phyloP scores from a whole-genome alignment of 2,329 filamentous ascomycete species.

The Exophiala bonariae region DNA sequence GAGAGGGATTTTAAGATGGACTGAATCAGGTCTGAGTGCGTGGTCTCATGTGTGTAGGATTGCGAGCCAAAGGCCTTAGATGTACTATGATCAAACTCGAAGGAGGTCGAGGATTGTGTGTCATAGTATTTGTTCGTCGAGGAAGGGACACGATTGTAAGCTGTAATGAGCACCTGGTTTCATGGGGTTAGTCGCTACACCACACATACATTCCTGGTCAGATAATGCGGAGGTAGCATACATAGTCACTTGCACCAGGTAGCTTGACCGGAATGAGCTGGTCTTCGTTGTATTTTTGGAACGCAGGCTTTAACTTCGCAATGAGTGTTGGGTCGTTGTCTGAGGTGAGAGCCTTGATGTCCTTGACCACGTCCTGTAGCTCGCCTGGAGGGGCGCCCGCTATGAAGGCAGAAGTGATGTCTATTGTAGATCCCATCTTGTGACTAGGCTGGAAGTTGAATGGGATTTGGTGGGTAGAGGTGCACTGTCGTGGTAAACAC shows the following conservation, averaged over 20 bases:
- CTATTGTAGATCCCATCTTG: slow-evolving; percentile 49
- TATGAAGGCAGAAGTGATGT: slow-evolving; percentile 79
- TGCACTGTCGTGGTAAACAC: too few relatives aligned
- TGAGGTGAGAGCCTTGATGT: slow-evolving; percentile 83
- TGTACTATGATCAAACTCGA: slow-evolving; percentile 80
- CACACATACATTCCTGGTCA: too few relatives aligned
- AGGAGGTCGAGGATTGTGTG: slow-evolving; percentile 81
- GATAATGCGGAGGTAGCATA: slow-evolving; percentile 38
- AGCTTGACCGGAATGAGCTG: slow-evolving; percentile 89
- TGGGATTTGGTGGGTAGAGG: neutral
- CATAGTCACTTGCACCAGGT: slow-evolving; percentile 78
- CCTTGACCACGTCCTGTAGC: slow-evolving; percentile 80
- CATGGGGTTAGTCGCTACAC: neutral
- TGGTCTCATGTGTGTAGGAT: slow-evolving; percentile 74
- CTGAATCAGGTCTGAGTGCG: slow-evolving; percentile 71
- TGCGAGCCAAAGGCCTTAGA: slow-evolving; percentile 84
- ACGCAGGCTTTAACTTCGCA: slow-evolving; percentile 74
- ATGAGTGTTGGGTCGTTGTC: slow-evolving; percentile 65
- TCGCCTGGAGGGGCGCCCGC: slow-evolving; percentile 94
- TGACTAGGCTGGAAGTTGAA: neutral
- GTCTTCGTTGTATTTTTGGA: slow-evolving; percentile 94
- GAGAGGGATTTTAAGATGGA: slow-evolving; percentile 77
- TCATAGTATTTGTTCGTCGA: slow-evolving; percentile 86
- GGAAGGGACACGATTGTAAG: slow-evolving; percentile 69
- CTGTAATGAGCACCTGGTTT: slow-evolving; percentile 71